These are phyloP conservation scores for Kodamaea laetipori DNA, from an alignment of 805 yeast species.

Conservation along the genomic window DNA sequence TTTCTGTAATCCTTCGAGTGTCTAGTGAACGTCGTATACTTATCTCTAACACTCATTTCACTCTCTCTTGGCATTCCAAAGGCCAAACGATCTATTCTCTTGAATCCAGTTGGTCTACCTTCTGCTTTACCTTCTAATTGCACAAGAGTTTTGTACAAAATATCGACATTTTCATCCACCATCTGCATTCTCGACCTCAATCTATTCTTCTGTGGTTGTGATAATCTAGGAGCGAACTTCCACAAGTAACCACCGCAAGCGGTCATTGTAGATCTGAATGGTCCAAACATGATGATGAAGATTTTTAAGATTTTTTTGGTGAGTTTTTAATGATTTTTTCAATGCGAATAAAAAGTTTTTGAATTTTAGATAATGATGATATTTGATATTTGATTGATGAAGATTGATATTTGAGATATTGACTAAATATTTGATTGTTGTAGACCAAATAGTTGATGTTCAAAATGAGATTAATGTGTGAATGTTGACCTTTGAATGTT, in stretches of 20 bases:
- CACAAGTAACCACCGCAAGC: constrained; percentile 75
- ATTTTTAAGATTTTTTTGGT: no score
- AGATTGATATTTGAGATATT: no score
- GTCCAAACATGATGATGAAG: constrained; percentile 55
- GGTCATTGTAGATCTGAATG: constrained; percentile 61
- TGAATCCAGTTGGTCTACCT: constrained; percentile 39
- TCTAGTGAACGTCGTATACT: constrained; percentile 83
- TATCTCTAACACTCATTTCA: constrained; percentile 80
- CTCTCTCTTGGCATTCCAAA: constrained; percentile 67
- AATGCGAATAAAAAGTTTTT: constrained; percentile 1
- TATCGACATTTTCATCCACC: constrained; percentile 78
- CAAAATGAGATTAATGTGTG: no score
- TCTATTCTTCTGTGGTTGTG: constrained; percentile 77
- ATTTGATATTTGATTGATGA: no score
- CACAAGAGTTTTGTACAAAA: constrained; percentile 47
- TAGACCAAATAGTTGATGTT: no score
- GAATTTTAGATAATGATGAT: neutral
- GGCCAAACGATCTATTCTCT: constrained; percentile 39
- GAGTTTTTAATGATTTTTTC: neutral
- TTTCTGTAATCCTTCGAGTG: constrained; percentile 80
- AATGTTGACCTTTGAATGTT: no score
- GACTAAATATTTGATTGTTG: no score
- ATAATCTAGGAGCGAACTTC: constrained; percentile 57
- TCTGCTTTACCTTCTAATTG: constrained; percentile 21
- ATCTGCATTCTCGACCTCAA: constrained; percentile 79